phyloP scores from a whole-genome alignment of 2,329 filamentous ascomycete species.

The Ascocoryne sarcoides region DNA sequence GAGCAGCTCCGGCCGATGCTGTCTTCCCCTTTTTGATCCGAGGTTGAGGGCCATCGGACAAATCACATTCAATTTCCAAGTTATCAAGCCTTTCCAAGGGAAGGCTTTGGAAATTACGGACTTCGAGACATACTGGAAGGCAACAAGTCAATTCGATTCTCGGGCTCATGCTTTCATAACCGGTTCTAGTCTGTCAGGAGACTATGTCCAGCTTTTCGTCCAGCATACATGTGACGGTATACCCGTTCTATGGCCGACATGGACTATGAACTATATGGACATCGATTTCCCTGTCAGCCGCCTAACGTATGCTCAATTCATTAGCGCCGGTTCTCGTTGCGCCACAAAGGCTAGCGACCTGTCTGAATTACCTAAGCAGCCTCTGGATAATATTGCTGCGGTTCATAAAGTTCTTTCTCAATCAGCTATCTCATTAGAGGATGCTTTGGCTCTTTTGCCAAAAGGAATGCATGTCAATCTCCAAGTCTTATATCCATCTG shows the following conservation, averaged over 20 bases:
- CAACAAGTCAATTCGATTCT: conserved; percentile 84
- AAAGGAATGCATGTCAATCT: conserved; percentile 79
- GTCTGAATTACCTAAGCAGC: conserved; percentile 36
- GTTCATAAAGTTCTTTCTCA: conserved; percentile 65
- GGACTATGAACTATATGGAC: conserved; percentile 67
- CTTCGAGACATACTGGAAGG: conserved; percentile 99
- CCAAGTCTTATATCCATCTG: conserved; percentile 80
- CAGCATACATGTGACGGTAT: conserved; percentile 84
- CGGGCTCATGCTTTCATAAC: conserved; percentile 83
- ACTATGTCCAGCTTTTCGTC: conserved; percentile 86
- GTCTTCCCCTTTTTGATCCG: conserved; percentile 86
- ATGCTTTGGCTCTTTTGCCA: conserved; percentile 68
- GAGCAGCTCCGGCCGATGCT: conserved; percentile 71
- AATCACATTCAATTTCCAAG: conserved; percentile 87
- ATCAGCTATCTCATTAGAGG: conserved; percentile 70
- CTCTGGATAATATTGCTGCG: conserved; percentile 47
- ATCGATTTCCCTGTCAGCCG: conserved; percentile 77
- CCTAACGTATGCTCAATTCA: conserved; percentile 66
- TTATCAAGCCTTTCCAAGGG: conserved; percentile 92
- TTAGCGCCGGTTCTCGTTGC: conserved; percentile 30
- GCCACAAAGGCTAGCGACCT: conserved; percentile 32
- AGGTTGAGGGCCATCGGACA: conserved; percentile 85
- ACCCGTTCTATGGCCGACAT: conserved; percentile 79
- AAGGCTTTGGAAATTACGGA: conserved; percentile 93
- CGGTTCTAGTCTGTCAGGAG: conserved; percentile 89